Conservation (phyloP, 495 filamentous ascomycete species). For the Daldinia vernicosa region DNA sequence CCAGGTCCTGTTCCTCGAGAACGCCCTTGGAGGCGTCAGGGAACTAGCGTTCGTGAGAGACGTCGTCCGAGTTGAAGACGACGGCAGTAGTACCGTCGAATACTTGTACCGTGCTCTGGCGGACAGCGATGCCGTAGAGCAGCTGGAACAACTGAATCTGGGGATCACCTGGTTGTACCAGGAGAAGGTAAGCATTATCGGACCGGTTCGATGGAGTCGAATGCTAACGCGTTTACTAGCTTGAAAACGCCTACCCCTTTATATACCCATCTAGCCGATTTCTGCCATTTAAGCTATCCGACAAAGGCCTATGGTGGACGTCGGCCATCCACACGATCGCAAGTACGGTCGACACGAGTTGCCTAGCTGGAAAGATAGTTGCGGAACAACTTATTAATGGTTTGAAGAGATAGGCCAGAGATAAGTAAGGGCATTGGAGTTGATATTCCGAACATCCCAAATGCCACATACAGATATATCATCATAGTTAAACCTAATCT, state of each 20-base stretch:
- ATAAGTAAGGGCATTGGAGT: no score
- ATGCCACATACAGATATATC: no score
- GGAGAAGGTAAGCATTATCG: slow-evolving; percentile 24
- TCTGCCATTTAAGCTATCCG: slow-evolving; percentile 35
- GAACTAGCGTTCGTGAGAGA: slow-evolving; percentile 38
- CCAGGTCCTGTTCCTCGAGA: slow-evolving; percentile 37
- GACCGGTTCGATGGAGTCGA: not conserved
- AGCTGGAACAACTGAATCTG: slow-evolving; percentile 14
- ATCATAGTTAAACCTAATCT: not conserved
- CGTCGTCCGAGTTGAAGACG: slow-evolving; percentile 12
- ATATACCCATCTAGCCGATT: slow-evolving; percentile 25
- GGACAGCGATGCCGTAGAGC: slow-evolving; percentile 10
- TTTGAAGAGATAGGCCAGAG: not conserved
- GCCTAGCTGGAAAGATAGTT: slow-evolving; percentile 41
- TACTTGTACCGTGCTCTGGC: slow-evolving; percentile 43
- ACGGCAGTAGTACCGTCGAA: slow-evolving; percentile 14
- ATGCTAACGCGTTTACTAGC: slow-evolving; percentile 14
- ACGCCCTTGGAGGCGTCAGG: slow-evolving; percentile 17
- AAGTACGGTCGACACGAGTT: slow-evolving; percentile 41
- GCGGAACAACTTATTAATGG: slow-evolving; percentile 38
- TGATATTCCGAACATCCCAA: no score
- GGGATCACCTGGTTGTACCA: slow-evolving; percentile 39
- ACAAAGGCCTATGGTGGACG: slow-evolving; percentile 44
- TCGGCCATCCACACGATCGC: slow-evolving; percentile 35
- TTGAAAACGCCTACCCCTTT: slow-evolving; percentile 39